These are phyloP conservation scores for Tolypocladium inflatum DNA, from an alignment of 2,329 filamentous ascomycete genomes.

Conservation along the genomic window DNA sequence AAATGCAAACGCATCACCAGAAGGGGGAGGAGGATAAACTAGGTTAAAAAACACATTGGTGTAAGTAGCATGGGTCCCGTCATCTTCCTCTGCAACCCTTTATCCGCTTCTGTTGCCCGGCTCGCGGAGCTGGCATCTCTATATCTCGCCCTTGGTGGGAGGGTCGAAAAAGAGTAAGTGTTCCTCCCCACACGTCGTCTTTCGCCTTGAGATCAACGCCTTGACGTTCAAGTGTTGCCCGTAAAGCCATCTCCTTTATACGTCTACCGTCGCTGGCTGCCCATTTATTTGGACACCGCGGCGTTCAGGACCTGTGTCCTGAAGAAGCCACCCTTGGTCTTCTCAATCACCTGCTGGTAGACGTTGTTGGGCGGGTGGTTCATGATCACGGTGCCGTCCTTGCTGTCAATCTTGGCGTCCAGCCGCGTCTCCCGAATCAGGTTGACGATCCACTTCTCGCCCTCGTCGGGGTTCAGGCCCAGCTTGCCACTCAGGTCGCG, in stretches of 20 bases:
- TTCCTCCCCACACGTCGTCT: not conserved
- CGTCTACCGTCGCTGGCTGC: not conserved
- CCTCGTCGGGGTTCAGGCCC: conserved; percentile 85
- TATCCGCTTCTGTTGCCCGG: not conserved
- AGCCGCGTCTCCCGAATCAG: conserved; percentile 94
- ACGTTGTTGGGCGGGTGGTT: conserved; percentile 98
- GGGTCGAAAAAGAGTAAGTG: not conserved
- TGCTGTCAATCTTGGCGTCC: conserved; percentile 98
- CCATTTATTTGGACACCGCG: conserved; percentile 44
- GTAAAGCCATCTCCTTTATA: not conserved
- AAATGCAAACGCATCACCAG: conserved; percentile 30
- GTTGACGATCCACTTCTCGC: conserved; percentile 99
- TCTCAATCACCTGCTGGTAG: conserved; percentile 98
- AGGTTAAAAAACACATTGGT: conserved; percentile 5
- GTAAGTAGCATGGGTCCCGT: not conserved
- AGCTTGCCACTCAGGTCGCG: conserved; percentile 89
- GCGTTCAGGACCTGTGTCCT: conserved; percentile 84
- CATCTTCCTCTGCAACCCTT: not conserved
- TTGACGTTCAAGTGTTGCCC: not conserved
- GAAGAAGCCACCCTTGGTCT: conserved; percentile 98
- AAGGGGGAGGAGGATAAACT: conserved; percentile 13
- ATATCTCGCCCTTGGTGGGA: not conserved
- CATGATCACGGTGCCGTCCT: conserved; percentile 98
- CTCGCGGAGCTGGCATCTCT: not conserved
- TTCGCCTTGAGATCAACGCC: not conserved